Evolutionary conservation across 768 basidiomycete genomes (phyloP), one percentile per base, ranked within the genome.

Genomic region (Inosperma sp.): DNA sequence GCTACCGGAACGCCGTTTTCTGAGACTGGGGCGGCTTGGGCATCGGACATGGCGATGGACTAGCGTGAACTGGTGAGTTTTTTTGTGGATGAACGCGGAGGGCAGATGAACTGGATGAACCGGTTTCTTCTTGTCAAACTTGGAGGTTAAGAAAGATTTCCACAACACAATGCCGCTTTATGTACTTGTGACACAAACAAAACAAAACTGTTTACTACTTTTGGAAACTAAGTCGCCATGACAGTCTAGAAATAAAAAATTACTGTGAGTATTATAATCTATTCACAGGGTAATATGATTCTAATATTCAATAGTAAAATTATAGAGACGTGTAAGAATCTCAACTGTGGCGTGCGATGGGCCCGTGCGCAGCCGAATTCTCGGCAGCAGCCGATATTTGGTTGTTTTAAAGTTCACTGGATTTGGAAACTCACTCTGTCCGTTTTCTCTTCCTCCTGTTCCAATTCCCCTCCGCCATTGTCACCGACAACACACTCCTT

Each of bases 41-140:
- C 88, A 68, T 90, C 87, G 77, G 89, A 91, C 88, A 91, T 91
- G 75, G 70, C 79, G 78, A 72, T 61, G 59, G 56, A 73, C 68
- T 69, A 65, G 68, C 72, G n/a, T 72, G 74, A 76, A 74, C 74
- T 77, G 72, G 72, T 77, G 77, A 71, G 68, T 67, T 68, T 74
- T 71, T 68, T 69, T 66, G 69, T 42, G 45, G 13, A 66, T 65
- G 67, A 71, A 70, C 72, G 75, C 72, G 72, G 70, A 69, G 70
- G 70, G 68, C 68, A 68, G 71, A 74, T 82, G 81, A 79, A 79
- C 80, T 78, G 70, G 78, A 69, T 88, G 86, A 88, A 88, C 86
- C 86, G 83, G 82, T 84, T 84, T 82, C 78, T 82, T 80, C 70
- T 76, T 81, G 78, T 76, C 80, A 83, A 86, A 88, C 81, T 86